Conservation (phyloP, 139 green algal species). For the Ulvella scutata region DNA sequence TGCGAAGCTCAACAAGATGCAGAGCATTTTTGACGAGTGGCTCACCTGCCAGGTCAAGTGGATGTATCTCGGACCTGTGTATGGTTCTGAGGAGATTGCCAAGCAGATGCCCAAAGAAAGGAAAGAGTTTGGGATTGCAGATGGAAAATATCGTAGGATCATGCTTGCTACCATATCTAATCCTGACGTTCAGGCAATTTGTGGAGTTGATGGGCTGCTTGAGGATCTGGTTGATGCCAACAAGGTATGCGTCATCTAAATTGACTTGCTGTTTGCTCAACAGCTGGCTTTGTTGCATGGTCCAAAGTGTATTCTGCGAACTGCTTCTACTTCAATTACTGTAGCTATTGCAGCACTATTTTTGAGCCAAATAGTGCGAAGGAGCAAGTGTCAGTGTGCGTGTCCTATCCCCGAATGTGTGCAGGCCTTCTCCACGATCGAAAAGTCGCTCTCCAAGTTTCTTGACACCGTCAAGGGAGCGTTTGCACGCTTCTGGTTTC, state of each 20-base stretch:
- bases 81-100: slow-evolving; percentile 23
- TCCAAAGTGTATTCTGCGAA: too few relatives aligned
- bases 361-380: background rate
- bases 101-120: slow-evolving; percentile 26
- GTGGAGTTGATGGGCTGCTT: slow-evolving; percentile 27
- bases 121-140: slow-evolving; percentile 16
- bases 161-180: slow-evolving; percentile 21
- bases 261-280: background rate
- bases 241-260: background rate
- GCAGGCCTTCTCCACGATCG: slow-evolving; percentile 11
- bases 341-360: too few relatives aligned
- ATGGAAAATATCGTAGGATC: slow-evolving; percentile 20
- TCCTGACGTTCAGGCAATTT: slow-evolving; percentile 20
- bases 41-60: slow-evolving; percentile 27
- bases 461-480: slow-evolving; percentile 27
- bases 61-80: slow-evolving; percentile 40
- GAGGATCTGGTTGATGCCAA: slow-evolving; percentile 23
- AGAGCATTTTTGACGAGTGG: slow-evolving; percentile 29
- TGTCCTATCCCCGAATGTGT: background rate
- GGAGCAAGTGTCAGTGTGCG: background rate
- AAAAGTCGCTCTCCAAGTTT: slow-evolving; percentile 29
- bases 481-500: slow-evolving; percentile 23
- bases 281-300: too few relatives aligned
- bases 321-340: too few relatives aligned
- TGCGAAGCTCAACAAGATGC: slow-evolving; percentile 22